Evolutionary conservation across 371 early-diverging fungal species (phyloP), one percentile per base, ranked within the genome.

Genomic region (Rhizopus microsporus): DNA sequence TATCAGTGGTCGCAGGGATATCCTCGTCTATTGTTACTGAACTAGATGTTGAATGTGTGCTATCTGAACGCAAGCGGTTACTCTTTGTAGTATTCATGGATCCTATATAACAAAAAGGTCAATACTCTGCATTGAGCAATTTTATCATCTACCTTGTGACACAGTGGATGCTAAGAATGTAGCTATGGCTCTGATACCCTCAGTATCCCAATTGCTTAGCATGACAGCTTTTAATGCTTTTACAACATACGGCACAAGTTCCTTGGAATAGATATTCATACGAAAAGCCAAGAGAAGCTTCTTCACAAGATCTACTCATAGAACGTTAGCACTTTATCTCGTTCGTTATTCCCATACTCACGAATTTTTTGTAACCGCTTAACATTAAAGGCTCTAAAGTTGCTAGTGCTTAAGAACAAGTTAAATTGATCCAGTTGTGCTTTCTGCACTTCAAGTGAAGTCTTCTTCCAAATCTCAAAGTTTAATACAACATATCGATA

Each of bases 391-490:
- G 75, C 71, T 31, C 80, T 73, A 38, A 76, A 67, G 31, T 73
- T 74, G 55, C 88, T 89, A 15, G 78, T 77, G 30, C 82, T 75
- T 33, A 88, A 68, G 40, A 91, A 86, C 31, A 84, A 62, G 17
- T 75, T 72, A 56, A 91, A 86, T 60, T 87, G 88, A 15, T 79
- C 82, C 29, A 91, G 47, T 42, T 85, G 83, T 3, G 82, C 76
- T 40, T 75, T 64, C 60, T 91, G 90, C 1, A 90, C 84, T 7
- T 79, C 72, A 2, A 74, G 56, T 4, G 73, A 62, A 5, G 88
- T 80, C 62, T 78, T 78, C 51, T 80, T 79, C 90, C 90, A 91
- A 7, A 90, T 73, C 43, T 88, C 88, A 67, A 89, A 82, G 51
- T 91, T 89, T 46, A 90, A 55, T 59, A 90, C 74, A 6, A 90